phyloP scores from a whole-genome alignment of 345 rosid genomes.

The Anacardium occidentale region DNA sequence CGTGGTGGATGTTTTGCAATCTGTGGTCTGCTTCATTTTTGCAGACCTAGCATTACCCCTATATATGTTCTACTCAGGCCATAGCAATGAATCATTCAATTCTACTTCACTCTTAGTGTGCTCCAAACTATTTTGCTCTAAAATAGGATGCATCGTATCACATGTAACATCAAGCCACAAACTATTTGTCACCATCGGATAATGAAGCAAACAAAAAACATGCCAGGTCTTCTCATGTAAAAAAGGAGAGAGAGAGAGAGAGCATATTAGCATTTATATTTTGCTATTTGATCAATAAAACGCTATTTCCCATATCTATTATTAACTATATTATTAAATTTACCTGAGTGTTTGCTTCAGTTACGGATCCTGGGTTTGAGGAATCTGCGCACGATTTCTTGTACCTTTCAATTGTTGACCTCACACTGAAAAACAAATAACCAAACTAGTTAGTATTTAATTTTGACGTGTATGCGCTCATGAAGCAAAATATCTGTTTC shows the following conservation, averaged over 20 bases:
- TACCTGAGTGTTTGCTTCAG: slow-evolving; percentile 91
- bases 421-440: slow-evolving; percentile 50
- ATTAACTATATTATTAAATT: background rate
- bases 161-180: too few species aligned
- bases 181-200: too few species aligned
- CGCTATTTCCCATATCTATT: background rate
- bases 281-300: slow-evolving; percentile 1
- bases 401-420: slow-evolving; percentile 86
- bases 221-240: too few species aligned
- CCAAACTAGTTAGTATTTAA: background rate
- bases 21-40: background rate
- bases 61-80: background rate
- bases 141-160: too few species aligned
- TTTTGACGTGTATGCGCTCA: background rate
- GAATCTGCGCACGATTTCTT: slow-evolving; percentile 72
- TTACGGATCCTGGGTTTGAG: slow-evolving; percentile 53
- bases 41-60: background rate
- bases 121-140: too few species aligned
- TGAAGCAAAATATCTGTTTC: background rate
- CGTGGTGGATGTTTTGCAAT: too few species aligned
- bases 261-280: background rate
- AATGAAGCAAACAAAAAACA: too few species aligned
- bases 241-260: too few species aligned
- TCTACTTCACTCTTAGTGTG: background rate
- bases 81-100: background rate